Base-by-base conservation (phyloP, 2,329 filamentous ascomycete genomes). In the Graphiopsis chlorocephala region DNA sequence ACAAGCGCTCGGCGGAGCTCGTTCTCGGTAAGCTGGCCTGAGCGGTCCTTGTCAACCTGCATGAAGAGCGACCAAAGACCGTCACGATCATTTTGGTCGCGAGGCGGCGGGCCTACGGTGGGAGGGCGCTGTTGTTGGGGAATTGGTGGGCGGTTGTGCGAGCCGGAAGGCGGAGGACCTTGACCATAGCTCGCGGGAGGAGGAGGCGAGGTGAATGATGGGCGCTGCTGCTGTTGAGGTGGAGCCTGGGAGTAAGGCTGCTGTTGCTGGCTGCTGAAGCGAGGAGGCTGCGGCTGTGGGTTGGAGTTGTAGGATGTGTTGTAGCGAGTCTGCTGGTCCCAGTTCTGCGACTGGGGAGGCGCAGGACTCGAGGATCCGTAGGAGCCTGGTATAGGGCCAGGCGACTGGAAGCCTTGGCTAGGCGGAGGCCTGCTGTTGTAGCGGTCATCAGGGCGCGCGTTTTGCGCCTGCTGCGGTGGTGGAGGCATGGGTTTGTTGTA, bases 1-100 rank as follows among this genome's bases (percentile, higher is more conserved):
- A 98, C 93, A 6, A 99, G 87, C 23, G 95, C 95, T 1, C 91
- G 89, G 11, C 91, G 90, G 48, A 99, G 88, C 78, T 98, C 94
- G 60, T 84, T 84, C 78, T 97, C 93, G 2, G 90, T 93, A 55
- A 99, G 85, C 69, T 93, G 88, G 23, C 94, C 93, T 81, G 71
- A 80, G 90, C 90, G 84, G 78, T 92, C 85, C 74, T 92, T 93
- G 79, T 99, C 96, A 15, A 97, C 94, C 1, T 93, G 92, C 66
- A 91, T 86, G 80, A 98, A 99, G 28, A 98, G 83, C 4, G 91
- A 91, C 76, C 92, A 87, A 20, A 99, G 84, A 0, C 87, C 79
- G 42, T 83, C 88, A n/a, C 89, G 84, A 73, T 93, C 90, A 60
- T 88, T 85, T 56, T 81, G 83, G 67, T 87, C 85, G 61, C 83